phyloP scores from a whole-genome alignment of 371 early-diverging fungal genomes.

The Nematocida sp. region DNA sequence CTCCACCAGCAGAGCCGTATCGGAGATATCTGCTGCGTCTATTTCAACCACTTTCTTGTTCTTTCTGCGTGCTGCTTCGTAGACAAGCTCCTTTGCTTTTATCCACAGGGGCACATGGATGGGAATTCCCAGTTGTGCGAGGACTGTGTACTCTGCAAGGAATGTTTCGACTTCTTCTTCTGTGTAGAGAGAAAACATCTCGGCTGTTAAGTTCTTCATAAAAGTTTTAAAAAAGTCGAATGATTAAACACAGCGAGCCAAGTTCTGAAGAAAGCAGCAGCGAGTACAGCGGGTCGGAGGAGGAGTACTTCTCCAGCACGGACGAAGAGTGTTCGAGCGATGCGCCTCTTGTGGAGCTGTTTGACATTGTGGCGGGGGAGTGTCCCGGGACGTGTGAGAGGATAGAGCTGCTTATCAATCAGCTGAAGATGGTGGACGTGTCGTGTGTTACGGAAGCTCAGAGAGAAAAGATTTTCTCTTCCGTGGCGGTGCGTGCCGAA shows the following conservation, averaged over 20 bases:
- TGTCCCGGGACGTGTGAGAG: conserved; percentile 7
- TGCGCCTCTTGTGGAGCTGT: conserved; percentile 19
- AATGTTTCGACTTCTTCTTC: conserved; percentile 8
- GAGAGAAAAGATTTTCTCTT: not conserved
- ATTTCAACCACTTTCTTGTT: conserved; percentile 16
- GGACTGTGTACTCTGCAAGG: conserved; percentile 15
- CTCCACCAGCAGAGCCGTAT: conserved; percentile 39
- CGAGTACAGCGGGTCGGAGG: not conserved
- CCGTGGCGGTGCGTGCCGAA: conserved; percentile 14
- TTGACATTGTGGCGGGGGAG: conserved; percentile 13
- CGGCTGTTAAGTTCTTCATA: conserved; percentile 44
- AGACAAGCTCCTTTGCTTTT: conserved; percentile 40
- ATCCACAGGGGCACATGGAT: conserved; percentile 29
- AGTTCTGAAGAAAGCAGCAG: conserved; percentile 1
- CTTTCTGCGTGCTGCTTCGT: not conserved
- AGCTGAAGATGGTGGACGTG: conserved; percentile 2
- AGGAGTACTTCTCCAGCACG: not conserved
- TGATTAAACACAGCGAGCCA: not conserved
- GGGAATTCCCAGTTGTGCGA: conserved; percentile 16
- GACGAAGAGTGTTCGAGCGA: conserved; percentile 17
- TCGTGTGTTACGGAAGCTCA: not conserved
- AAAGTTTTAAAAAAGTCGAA: conserved; percentile 29
- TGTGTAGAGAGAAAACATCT: not conserved
- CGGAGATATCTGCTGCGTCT: conserved; percentile 45
- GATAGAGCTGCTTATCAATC: conserved; percentile 26